A percentile compares a stretch with the other conserved stretches of the same genome.
Conservation (phyloP, 768 basidiomycete genomes). For the Mycena sanguinolenta region DNA sequence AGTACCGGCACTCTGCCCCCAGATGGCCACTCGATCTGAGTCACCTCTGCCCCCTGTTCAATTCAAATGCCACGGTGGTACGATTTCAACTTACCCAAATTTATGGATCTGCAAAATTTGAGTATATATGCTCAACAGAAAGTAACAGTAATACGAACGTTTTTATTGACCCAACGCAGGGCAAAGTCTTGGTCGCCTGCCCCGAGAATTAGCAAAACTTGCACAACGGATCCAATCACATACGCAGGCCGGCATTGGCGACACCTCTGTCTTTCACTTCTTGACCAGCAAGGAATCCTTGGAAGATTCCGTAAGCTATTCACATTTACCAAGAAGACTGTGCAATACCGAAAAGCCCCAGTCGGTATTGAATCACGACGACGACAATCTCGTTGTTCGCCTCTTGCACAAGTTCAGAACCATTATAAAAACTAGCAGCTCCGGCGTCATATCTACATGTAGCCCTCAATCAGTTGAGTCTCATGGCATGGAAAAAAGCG, state of each 20-base stretch:
- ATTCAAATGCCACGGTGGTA: not conserved
- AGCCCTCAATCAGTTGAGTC: not conserved
- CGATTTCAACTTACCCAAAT: slow-evolving; percentile 46
- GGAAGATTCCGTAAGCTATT: not conserved
- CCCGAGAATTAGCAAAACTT: not conserved
- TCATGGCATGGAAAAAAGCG: too few species aligned
- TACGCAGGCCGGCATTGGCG: slow-evolving; percentile 63
- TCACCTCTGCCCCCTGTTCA: slow-evolving; percentile 48
- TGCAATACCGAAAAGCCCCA: slow-evolving; percentile 8
- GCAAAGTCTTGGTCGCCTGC: slow-evolving; percentile 63
- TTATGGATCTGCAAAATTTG: slow-evolving; percentile 46
- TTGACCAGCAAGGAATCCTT: slow-evolving; percentile 59
- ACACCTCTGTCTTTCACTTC: slow-evolving; percentile 57
- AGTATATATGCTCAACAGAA: too few species aligned
- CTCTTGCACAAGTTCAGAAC: slow-evolving; percentile 31
- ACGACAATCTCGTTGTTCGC: slow-evolving; percentile 32
- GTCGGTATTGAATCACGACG: slow-evolving; percentile 24
- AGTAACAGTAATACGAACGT: slow-evolving; percentile 51
- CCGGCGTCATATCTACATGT: slow-evolving; percentile 16
- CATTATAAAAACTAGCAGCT: slow-evolving; percentile 20
- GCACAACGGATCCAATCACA: slow-evolving; percentile 39
- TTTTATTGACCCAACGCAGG: slow-evolving; percentile 56
- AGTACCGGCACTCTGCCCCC: slow-evolving; percentile 58
- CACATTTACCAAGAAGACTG: not conserved
- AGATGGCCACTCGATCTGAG: slow-evolving; percentile 54